These are phyloP conservation scores for Pythium rhizo-oryzae DNA, from an alignment of 352 stramenopile species.

Conservation along the genomic window DNA sequence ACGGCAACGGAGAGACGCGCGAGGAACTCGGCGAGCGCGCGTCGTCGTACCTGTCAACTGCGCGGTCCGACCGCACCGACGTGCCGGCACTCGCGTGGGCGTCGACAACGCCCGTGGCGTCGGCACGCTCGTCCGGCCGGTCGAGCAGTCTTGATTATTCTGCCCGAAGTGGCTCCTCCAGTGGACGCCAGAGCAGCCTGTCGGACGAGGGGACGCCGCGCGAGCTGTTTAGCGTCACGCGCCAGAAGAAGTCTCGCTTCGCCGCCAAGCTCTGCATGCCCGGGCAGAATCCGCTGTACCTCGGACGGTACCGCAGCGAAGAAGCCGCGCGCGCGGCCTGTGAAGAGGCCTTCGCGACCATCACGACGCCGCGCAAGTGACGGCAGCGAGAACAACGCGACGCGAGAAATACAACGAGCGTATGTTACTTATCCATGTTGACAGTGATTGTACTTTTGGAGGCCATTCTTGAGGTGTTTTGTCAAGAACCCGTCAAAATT, in stretches of 20 bases:
- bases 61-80: conserved; percentile 13
- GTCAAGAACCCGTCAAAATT: too few relatives aligned
- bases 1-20: conserved; percentile 16
- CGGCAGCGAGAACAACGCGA: too few relatives aligned
- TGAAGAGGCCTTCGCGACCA: conserved; percentile 54
- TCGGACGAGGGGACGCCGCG: conserved; percentile 18
- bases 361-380: conserved; percentile 63
- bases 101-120: neutral
- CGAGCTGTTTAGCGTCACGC: conserved; percentile 54
- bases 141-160: conserved; percentile 22
- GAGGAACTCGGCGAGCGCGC: conserved; percentile 29
- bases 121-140: neutral
- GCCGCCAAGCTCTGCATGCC: conserved; percentile 58
- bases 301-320: conserved; percentile 70
- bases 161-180: conserved; percentile 18
- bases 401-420: too few relatives aligned
- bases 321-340: conserved; percentile 59
- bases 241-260: conserved; percentile 68
- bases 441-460: too few relatives aligned
- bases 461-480: too few relatives aligned
- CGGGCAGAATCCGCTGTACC: conserved; percentile 68
- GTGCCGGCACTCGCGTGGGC: neutral
- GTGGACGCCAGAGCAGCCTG: conserved; percentile 13
- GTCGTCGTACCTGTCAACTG: conserved; percentile 32
- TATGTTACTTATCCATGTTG: too few relatives aligned